Conservation (phyloP, 2,329 filamentous ascomycete genomes). For the Arthroderma uncinatum region DNA sequence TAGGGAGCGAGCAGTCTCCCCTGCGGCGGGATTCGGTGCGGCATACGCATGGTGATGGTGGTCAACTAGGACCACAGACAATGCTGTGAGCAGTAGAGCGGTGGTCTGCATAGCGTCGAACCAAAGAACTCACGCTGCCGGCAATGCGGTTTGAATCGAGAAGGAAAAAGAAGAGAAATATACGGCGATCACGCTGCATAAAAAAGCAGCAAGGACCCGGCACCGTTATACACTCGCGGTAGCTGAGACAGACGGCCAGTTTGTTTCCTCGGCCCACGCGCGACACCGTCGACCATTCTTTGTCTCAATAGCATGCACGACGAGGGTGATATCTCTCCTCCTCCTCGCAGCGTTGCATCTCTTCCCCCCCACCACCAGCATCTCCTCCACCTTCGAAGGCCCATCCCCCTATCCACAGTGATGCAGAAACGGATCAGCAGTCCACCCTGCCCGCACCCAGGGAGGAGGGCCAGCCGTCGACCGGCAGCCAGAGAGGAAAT, state of each 20-base stretch:
- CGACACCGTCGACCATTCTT: neutral
- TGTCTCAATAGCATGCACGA: neutral
- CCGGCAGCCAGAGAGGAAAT: neutral
- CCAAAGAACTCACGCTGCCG: neutral
- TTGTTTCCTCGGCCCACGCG: neutral
- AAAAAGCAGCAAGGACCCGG: too few relatives aligned
- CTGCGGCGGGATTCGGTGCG: neutral
- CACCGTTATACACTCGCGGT: too few relatives aligned
- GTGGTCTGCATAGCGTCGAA: constrained; percentile 2
- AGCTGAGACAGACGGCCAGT: neutral
- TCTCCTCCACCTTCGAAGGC: neutral
- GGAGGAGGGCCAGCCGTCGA: neutral
- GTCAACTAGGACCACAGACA: constrained; percentile 5
- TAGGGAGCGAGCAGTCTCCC: constrained; percentile 30
- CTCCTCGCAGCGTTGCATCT: constrained; percentile 1
- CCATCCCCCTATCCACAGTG: neutral
- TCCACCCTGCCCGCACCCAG: neutral
- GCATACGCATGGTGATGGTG: constrained; percentile 9
- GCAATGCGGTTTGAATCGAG: too few relatives aligned
- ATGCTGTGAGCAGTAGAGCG: neutral
- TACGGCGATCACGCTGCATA: too few relatives aligned
- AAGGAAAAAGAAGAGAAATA: too few relatives aligned
- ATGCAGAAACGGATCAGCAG: neutral
- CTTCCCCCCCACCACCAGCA: neutral
- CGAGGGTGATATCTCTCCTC: neutral